These are phyloP conservation scores for Aureobasidium pullulans DNA, from an alignment of 2,329 filamentous ascomycete species.

Conservation along the genomic window DNA sequence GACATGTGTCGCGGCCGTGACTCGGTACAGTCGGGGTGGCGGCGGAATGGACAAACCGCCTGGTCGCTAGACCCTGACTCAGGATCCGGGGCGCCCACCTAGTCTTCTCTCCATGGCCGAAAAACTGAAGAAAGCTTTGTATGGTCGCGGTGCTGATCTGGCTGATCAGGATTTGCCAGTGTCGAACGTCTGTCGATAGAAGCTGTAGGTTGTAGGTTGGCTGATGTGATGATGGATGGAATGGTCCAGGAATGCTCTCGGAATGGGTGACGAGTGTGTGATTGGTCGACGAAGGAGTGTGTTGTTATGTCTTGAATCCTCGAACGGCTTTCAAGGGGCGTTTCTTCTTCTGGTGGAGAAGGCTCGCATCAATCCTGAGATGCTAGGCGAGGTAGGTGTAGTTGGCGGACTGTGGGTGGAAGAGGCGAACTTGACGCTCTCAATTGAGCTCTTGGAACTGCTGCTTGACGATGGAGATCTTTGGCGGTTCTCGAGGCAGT, in stretches of 20 bases:
- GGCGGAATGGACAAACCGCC: not conserved
- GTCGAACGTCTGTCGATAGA: not conserved
- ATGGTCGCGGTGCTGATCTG: not conserved
- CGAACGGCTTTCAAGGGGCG: conserved; percentile 5
- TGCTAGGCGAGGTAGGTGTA: conserved; percentile 1
- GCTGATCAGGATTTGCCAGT: not conserved
- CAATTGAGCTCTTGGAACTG: not conserved
- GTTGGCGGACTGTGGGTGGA: not conserved
- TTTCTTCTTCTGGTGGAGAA: conserved; percentile 9
- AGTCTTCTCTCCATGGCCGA: not conserved
- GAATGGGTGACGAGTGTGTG: not conserved
- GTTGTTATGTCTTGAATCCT: conserved; percentile 2
- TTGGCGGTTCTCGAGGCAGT: conserved; percentile 26
- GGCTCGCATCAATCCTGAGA: conserved; percentile 4
- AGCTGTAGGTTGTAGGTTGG: not conserved
- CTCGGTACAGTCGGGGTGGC: conserved; percentile 3
- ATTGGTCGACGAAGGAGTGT: not conserved
- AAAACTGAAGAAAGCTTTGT: not conserved
- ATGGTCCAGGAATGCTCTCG: not conserved
- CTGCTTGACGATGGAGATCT: conserved; percentile 22
- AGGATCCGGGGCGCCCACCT: conserved; percentile 1
- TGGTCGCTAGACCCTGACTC: conserved; percentile 7
- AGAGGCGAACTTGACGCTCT: conserved; percentile 1
- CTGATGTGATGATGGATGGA: not conserved
- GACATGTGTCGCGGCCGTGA: conserved; percentile 2